Conservation (phyloP, 2,329 filamentous ascomycete genomes). For the Chrysoporthe deuterocubensis region DNA sequence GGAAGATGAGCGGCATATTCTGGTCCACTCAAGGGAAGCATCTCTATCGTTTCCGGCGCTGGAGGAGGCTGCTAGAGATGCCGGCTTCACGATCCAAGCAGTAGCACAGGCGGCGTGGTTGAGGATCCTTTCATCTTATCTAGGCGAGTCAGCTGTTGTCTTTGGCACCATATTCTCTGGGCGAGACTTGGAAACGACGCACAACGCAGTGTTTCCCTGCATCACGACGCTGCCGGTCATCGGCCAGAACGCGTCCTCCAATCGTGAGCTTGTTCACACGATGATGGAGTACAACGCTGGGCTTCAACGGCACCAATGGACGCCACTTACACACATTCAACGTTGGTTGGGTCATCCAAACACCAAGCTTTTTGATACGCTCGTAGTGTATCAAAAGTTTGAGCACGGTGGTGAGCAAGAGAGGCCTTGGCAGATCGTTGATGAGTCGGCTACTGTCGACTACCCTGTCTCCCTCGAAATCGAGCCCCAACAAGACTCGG, state of each 20-base stretch:
- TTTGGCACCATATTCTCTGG: constrained; percentile 85
- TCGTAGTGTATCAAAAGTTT: constrained; percentile 80
- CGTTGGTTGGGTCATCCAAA: constrained; percentile 69
- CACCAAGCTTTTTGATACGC: constrained; percentile 76
- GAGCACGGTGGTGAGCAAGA: constrained; percentile 31
- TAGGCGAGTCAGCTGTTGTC: constrained; percentile 72
- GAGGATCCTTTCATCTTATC: constrained; percentile 73
- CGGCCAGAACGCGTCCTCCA: constrained; percentile 57
- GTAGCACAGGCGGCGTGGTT: constrained; percentile 80
- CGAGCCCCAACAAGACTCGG: constrained; percentile 55
- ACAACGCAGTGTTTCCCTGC: constrained; percentile 72
- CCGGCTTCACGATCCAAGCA: constrained; percentile 76
- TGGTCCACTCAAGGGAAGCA: constrained; percentile 44
- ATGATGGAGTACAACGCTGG: constrained; percentile 70
- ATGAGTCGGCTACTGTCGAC: constrained; percentile 73
- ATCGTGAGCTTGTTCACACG: constrained; percentile 58
- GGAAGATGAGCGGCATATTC: constrained; percentile 39
- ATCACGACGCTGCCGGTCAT: constrained; percentile 80
- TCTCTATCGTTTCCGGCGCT: constrained; percentile 49
- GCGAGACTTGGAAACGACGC: constrained; percentile 63
- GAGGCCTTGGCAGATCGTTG: constrained; percentile 60
- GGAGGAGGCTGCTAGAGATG: constrained; percentile 56
- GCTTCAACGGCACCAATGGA: constrained; percentile 72
- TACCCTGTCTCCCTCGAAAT: constrained; percentile 84
- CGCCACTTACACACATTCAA: constrained; percentile 73